These are phyloP conservation scores for Camelina hispida DNA, from an alignment of 345 rosid genomes.

Conservation along the genomic window DNA sequence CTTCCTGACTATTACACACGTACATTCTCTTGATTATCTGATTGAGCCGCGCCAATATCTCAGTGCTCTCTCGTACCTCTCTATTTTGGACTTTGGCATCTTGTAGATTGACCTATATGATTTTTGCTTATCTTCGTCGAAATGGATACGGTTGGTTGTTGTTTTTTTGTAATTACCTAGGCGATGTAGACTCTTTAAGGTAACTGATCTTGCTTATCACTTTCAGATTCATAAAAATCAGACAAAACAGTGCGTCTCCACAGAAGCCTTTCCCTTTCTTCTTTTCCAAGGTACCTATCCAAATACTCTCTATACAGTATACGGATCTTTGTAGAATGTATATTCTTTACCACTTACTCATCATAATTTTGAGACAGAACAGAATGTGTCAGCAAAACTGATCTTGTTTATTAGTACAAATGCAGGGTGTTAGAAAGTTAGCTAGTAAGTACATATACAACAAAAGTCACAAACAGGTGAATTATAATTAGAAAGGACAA, in stretches of 20 bases:
- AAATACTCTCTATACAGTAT: constrained; percentile 22
- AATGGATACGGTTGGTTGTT: neutral
- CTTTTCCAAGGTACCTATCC: constrained; percentile 28
- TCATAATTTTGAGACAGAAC: constrained; percentile 13
- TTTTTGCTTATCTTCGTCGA: neutral
- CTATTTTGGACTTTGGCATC: neutral
- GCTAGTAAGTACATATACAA: constrained; percentile 36
- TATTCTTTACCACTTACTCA: neutral
- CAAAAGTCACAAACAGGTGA: constrained; percentile 20
- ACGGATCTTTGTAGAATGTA: constrained; percentile 16
- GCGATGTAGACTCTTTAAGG: neutral
- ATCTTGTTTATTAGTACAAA: constrained; percentile 26
- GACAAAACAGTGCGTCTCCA: neutral
- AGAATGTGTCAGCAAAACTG: constrained; percentile 10
- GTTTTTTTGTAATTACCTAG: neutral
- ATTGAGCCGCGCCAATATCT: constrained; percentile 99
- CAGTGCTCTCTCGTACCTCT: constrained; percentile 69
- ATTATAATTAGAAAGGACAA: constrained; percentile 19
- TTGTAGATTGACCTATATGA: constrained; percentile 5
- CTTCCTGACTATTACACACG: neutral
- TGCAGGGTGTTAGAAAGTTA: constrained; percentile 30
- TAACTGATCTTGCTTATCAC: constrained; percentile 3
- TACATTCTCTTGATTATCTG: constrained; percentile 47
- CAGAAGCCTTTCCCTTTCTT: constrained; percentile 32
- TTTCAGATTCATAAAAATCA: constrained; percentile 4